phyloP scores from a whole-genome alignment of 2,329 filamentous ascomycete genomes.

The Aspergillus felis region DNA sequence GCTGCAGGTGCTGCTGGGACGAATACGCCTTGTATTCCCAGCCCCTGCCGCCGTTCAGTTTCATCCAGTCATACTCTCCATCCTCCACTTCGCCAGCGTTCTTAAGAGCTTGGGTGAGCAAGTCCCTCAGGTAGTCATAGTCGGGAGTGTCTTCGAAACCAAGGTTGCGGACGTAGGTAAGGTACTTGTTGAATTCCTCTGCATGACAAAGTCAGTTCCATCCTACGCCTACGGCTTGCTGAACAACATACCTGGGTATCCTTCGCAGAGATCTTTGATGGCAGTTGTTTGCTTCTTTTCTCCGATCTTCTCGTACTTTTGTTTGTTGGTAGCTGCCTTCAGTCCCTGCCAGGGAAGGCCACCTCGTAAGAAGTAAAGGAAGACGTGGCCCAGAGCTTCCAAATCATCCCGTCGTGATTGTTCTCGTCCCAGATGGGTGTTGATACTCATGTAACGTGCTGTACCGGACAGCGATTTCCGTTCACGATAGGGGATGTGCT shows the following conservation, averaged over 20 bases:
- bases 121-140: conserved; percentile 94
- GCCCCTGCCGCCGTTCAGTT: conserved; percentile 87
- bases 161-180: conserved; percentile 94
- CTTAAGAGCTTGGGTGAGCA: conserved; percentile 95
- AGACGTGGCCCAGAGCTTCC: conserved; percentile 72
- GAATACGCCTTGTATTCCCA: conserved; percentile 77
- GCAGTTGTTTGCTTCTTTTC: conserved; percentile 99
- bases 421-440: conserved; percentile 93
- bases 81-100: conserved; percentile 92
- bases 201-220: not conserved
- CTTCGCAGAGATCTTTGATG: conserved; percentile 95
- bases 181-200: conserved; percentile 96
- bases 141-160: conserved; percentile 98
- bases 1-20: conserved; percentile 70
- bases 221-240: not conserved
- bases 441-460: conserved; percentile 99
- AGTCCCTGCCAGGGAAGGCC: conserved; percentile 66
- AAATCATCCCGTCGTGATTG: conserved; percentile 95
- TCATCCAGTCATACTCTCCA: conserved; percentile 99
- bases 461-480: conserved; percentile 95
- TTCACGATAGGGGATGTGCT: conserved; percentile 96
- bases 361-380: conserved; percentile 66
- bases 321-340: conserved; percentile 73
- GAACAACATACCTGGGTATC: conserved; percentile 65
- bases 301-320: conserved; percentile 99